Evolutionary conservation across 2,329 filamentous ascomycete genomes (phyloP).

Genomic region (Microsporum canis): DNA sequence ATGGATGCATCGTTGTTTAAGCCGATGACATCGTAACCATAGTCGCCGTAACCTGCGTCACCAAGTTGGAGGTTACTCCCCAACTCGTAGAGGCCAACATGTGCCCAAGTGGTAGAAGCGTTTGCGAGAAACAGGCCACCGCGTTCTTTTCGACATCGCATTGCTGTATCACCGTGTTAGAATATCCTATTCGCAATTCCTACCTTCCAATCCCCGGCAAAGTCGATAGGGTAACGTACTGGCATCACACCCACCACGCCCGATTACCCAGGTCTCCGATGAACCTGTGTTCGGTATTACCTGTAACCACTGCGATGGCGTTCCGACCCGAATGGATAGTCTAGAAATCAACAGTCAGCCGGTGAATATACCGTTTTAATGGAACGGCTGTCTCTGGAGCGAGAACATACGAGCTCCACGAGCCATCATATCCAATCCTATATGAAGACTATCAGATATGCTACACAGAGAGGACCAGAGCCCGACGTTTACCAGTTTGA

Average conservation of each 20-base stretch:
- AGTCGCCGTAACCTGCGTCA: conserved; percentile 21
- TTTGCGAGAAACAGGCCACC: conserved; percentile 25
- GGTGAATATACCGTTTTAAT: not conserved
- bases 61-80: conserved; percentile 16
- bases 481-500: conserved; percentile 9
- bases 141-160: conserved; percentile 18
- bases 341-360: conserved; percentile 1
- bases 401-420: conserved; percentile 18
- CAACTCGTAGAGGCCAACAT: conserved; percentile 20
- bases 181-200: not conserved
- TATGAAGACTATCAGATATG: not conserved
- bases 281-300: conserved; percentile 22
- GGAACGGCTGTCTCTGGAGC: not conserved
- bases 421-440: conserved; percentile 19
- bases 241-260: conserved; percentile 20
- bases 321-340: conserved; percentile 20
- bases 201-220: not conserved
- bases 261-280: conserved; percentile 23
- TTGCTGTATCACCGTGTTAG: conserved; percentile 4
- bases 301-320: conserved; percentile 22
- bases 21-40: conserved; percentile 27
- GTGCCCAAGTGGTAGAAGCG: conserved; percentile 23
- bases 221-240: conserved; percentile 12
- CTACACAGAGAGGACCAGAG: not conserved
- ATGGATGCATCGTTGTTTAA: conserved; percentile 19